Evolutionary conservation across 1,284 basidiomycete species (phyloP).

Genomic region (Chalciporus sp.): DNA sequence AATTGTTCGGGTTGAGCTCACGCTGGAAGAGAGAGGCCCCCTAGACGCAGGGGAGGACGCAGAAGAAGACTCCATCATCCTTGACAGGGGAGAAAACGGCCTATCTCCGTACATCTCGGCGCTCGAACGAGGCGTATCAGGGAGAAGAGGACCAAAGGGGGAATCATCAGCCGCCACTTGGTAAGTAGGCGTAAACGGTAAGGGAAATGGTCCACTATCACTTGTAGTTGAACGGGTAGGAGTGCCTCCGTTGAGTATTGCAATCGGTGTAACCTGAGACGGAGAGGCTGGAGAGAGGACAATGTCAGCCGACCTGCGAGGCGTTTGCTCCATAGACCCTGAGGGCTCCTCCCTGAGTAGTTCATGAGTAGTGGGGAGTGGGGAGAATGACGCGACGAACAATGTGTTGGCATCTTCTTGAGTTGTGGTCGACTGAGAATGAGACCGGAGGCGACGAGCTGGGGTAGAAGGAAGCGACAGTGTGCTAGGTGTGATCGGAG

Average conservation of each 20-base stretch:
- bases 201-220: constrained; percentile 1
- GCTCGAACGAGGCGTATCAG: constrained; percentile 33
- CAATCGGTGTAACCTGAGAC: constrained; percentile 13
- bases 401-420: constrained; percentile 1
- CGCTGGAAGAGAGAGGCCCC: constrained; percentile 11
- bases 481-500: constrained; percentile 37
- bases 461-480: constrained; percentile 32
- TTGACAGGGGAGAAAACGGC: constrained; percentile 31
- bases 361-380: constrained; percentile 1
- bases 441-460: constrained; percentile 17
- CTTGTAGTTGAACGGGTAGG: background rate
- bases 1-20: constrained; percentile 15
- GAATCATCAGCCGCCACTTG: constrained; percentile 27
- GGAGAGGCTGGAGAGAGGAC: background rate
- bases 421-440: constrained; percentile 25
- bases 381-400: constrained; percentile 1
- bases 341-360: background rate
- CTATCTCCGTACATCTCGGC: constrained; percentile 31
- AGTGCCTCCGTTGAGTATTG: constrained; percentile 6
- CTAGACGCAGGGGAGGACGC: constrained; percentile 7
- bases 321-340: background rate
- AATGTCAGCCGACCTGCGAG: background rate
- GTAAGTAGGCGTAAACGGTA: constrained; percentile 25
- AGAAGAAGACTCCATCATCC: constrained; percentile 24
- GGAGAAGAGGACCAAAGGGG: constrained; percentile 34